Base-by-base conservation (phyloP, 768 basidiomycete genomes). In the Boletus reticuloceps region DNA sequence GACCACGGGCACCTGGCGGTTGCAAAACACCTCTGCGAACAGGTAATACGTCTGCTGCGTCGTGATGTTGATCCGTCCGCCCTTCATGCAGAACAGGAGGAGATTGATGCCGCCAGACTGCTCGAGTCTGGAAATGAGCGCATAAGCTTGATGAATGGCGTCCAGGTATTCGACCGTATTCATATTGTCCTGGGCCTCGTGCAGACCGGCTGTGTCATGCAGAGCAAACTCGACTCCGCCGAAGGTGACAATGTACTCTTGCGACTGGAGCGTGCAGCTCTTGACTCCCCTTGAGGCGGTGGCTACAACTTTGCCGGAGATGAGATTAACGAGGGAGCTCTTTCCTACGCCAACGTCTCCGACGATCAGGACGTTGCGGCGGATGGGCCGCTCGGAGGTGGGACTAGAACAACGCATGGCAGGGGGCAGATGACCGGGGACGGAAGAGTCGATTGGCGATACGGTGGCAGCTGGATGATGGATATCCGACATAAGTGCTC, bases 251-350 rank as follows among this genome's bases (percentile, higher is more conserved):
- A 22, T 5, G 53, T 77, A 66, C 0, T 56, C 42, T 1, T 51
- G 50, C 22, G 59, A 68, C 0, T 65, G 39, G 49, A 77, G 71
- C 1, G 77, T 79, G 53, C 71, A 74, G n/a, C 76, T 75, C 5
- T 53, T 55, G 3, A 69, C 70, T 2, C 64, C 53, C 32, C 59
- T 65, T 9, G 73, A 75, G 9, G 68, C 65, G 3, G 10, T 22
- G 7, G 75, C 76, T 0, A 48, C 43, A 1, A 27, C 27, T 27
- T 27, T 13, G 32, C 67, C 70, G 2, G 61, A 58, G 32, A 78
- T 59, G 61, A 79, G 70, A 54, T 78, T 79, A 50, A 79, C 58
- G 42, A 77, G 65, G 5, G 74, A 74, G 54, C 76, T 77, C 57
- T 79, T 79, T 11, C 72, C 71, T 17, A 61, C 55, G 27, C 67